Percentiles rank a stretch among this genome's conserved stretches.
These are phyloP conservation scores for Pontederia paniculata DNA, from an alignment of 176 grass and related monocot species.

Conservation along the genomic window DNA sequence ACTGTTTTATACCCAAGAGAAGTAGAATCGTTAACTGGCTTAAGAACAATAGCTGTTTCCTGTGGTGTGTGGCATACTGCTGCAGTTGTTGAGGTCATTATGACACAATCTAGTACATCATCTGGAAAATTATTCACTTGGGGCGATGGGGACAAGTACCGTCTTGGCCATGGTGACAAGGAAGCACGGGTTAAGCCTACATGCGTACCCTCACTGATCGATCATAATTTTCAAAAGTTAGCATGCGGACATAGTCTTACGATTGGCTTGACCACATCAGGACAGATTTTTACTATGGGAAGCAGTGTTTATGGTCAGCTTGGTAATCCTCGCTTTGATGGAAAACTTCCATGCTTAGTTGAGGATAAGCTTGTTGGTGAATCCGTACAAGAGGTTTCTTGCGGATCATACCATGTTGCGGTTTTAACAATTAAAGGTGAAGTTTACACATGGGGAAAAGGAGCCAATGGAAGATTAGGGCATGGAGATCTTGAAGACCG, in stretches of 20 bases:
- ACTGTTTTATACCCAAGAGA: conserved; percentile 60
- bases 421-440: conserved; percentile 69
- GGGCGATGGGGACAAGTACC: conserved; percentile 96
- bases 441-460: conserved; percentile 98
- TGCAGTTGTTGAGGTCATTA: conserved; percentile 80
- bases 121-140: conserved; percentile 96
- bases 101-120: conserved; percentile 75
- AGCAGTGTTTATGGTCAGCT: conserved; percentile 92
- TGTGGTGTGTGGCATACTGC: conserved; percentile 98
- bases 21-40: conserved; percentile 75
- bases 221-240: conserved; percentile 86
- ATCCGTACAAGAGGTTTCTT: conserved; percentile 64
- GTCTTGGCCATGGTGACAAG: conserved; percentile 86
- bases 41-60: conserved; percentile 80
- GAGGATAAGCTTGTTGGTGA: conserved; percentile 68
- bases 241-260: conserved; percentile 96
- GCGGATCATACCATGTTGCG: conserved; percentile 80
- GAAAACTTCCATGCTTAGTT: conserved; percentile 64
- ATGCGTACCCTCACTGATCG: conserved; percentile 77
- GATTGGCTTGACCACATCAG: conserved; percentile 79
- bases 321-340: conserved; percentile 78
- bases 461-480: conserved; percentile 89
- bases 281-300: conserved; percentile 79
- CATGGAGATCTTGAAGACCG: conserved; percentile 71
- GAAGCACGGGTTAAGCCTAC: conserved; percentile 70